Base-by-base conservation (phyloP, 495 filamentous ascomycete genomes). In the Evansstolkia leycettana region DNA sequence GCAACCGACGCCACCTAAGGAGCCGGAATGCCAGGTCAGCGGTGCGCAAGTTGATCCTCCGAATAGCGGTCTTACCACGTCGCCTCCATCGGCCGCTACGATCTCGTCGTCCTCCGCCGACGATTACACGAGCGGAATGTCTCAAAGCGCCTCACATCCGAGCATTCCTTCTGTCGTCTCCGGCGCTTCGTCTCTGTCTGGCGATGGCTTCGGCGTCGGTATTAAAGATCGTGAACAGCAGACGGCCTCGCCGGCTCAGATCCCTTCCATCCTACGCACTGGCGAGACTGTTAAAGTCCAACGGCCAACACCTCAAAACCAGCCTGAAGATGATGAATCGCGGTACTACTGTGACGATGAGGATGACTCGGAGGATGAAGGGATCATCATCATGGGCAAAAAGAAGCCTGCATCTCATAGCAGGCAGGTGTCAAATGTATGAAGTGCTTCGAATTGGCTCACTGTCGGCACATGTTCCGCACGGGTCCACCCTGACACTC, bases 141-240 rank as follows among this genome's bases (percentile, higher is more conserved):
- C 71, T 17, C 71, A 72, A 26, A 82, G 76, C 48, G 74, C 69
- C 25, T 83, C 80, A 11, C 78, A 84, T 42, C 80, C 82, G 10
- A 84, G 80, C 28, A 69, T 87, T 5, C 82, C 82, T 2, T 82
- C 82, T 26, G 69, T 87, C 5, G 63, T 84, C 10, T 84, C 80
- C 19, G 76, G 80, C n/a, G 79, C 80, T n/a, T 83, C 80, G 17
- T 87, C 82, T n/a, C 59, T 84, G 13, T 85, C 78, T 13, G 75
- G 53, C n/a, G 58, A 63, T 42, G 54, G 55, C 2, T 27, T 41
- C 3, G 45, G 45, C 24, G 32, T 37, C 5, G 39, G 45, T 7
- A 33, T 17, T 31, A 50, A 50, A 33, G 57, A 53, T 19, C 51
- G 46, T 24, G 48, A 55, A 10, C 42, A 48, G 17, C 56, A 62